Base-by-base conservation (phyloP, 2,329 filamentous ascomycete genomes). In the Cryphonectria nitschkei region DNA sequence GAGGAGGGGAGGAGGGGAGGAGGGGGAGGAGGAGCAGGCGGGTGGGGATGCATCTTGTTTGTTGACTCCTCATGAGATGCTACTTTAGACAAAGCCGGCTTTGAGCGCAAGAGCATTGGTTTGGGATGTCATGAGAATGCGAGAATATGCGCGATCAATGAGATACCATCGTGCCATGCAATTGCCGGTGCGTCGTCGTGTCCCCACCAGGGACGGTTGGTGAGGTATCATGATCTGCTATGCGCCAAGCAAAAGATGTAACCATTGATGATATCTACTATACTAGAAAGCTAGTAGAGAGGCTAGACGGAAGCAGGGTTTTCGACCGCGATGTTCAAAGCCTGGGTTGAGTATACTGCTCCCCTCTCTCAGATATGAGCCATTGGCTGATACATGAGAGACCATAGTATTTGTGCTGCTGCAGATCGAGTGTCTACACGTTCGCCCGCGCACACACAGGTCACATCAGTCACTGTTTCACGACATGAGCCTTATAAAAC, bases 21-120 rank as follows among this genome's bases (percentile, higher is more conserved):
- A 5, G 26, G 37, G 11, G 37, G 37, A 37, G 37, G 46, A 50
- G 46, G 22, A n/a, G 46, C 6, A 7, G 46, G 46, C 46, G 7
- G 46, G 46, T 50, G 46, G 46, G 46, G 46, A 50, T n/a, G 46
- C 5, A 46, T 7, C 43, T 46, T 16, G 26, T 52, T 16, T 54
- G 6, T 29, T 19, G 61, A 29, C 60, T 64, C 61, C 61, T 64
- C n/a, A 64, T 29, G 22, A 64, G 61, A 64, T 64, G 61, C 61
- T 43, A 64, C 61, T 16, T 37, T 43, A 61, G 11, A 50, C 22
- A 50, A n/a, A 50, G 46, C 46, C 46, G 46, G 46, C 46, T 50
- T 22, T 50, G 46, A n/a, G 46, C 46, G 46, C 43, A 19, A 43
- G 41, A 43, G 41, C 41, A 13, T 43, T 43, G 41, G 3, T 22